Evolutionary conservation across 495 filamentous ascomycete species (phyloP), one percentile per base, ranked within the genome.

Genomic region (Entonaema liquescens): DNA sequence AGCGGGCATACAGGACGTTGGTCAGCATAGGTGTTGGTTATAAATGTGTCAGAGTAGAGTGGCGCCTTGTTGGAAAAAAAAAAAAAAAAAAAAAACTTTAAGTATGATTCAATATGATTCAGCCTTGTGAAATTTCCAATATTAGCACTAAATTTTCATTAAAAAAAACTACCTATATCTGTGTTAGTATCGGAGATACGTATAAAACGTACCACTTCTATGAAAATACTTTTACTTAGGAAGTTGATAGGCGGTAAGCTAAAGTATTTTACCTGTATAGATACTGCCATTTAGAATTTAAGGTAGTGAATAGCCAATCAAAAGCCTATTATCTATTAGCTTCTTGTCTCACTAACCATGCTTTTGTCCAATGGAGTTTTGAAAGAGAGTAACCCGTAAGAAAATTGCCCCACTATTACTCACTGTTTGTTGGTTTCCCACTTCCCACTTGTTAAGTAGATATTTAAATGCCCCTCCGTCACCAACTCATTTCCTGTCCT

Each of bases 401-500:
- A 55, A 66, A 29, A 23, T 31, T 23, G 65, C 59, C 65, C 68
- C 68, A 59, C 62, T 57, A 71, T 71, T 71, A 59, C 63, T 71
- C 62, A 59, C 68, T 59, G n/a, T 31, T 36, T 5, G 1, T 36
- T 6, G 13, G 12, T n/a, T n/a, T n/a, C n/a, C n/a, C n/a, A n/a
- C n/a, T n/a, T n/a, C n/a, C n/a, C n/a, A n/a, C n/a, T n/a, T 42
- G 5, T 55, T 50, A 33, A 33, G 31, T 1, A 40, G 15, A 12
- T 63, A 67, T 66, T 67, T 63, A 72, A 72, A n/a, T 63, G 63
- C 69, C 69, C 69, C 69, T 67, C 31, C 69, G 53, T 71, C 69
- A 72, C 63, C 49, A 50, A 66, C 68, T 17, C 26, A 67, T 63
- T 62, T 71, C 42, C 33, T 60, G 28, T n/a, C 42, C 17, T 52